Evolutionary conservation across 2,329 filamentous ascomycete genomes (phyloP), one percentile per base, ranked within the genome.

Genomic region (Talaromyces sp.): DNA sequence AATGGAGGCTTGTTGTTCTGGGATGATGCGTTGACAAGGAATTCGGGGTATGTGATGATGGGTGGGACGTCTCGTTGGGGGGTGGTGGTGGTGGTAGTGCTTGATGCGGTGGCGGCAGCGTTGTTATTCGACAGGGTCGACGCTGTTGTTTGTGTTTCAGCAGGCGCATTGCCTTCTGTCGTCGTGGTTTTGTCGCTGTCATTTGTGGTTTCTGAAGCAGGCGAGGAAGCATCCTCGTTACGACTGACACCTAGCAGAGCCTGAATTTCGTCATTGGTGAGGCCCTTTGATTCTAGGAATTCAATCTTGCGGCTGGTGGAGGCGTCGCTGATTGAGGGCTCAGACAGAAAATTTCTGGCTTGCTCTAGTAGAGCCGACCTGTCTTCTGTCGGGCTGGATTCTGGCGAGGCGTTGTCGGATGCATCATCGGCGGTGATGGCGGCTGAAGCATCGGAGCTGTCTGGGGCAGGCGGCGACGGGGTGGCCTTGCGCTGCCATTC

Each of bases 201-300:
- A 2, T 12, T 18, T 31, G 47, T 65, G 36, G 68, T 63, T 47
- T 65, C 34, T 52, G 64, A 33, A 60, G 61, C 47, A 40, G 52
- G 27, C 60, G 36, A 27, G 16, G 54, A 33, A 12, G 44, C 62
- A 61, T 74, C 70, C 12, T 65, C 56, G 53, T 75, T 77, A 63
- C 69, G 71, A 59, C 73, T 72, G 53, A 74, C 64, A 33, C 73
- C 79, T 65, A 96, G 76, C 7, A 96, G 79, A 56, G 80, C 78
- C 66, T 90, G 79, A 64, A 96, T 91, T 64, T 94, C 87, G 34
- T 83, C 80, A 4, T 83, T 78, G 3, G 77, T 78, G 7, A 96
- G 78, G 3, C 91, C 91, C 73, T 97, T 97, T 57, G 85, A 85
- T 69, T 87, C 83, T 1, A 97, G 78, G 68, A 96, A 96, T 7